Percentiles rank a stretch among this genome's conserved stretches.
Evolutionary conservation across 352 stramenopile genomes (phyloP).

Genomic region (Globisporangium middletonii): DNA sequence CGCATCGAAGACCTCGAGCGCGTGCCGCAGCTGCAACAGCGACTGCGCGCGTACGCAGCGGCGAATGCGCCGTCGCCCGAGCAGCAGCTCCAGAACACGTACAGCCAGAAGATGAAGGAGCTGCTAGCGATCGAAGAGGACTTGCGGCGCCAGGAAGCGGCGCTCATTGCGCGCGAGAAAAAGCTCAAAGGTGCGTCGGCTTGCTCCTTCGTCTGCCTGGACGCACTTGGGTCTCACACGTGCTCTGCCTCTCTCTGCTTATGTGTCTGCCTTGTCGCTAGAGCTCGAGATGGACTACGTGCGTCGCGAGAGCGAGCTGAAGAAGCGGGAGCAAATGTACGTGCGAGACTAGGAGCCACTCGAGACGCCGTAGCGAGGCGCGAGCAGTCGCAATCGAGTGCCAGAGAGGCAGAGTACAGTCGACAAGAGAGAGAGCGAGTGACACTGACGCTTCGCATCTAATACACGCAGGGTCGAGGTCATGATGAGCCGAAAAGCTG

Average conservation of each 20-base stretch:
- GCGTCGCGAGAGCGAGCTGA: constrained; percentile 72
- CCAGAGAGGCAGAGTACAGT: no score
- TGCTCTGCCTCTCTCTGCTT: neutral
- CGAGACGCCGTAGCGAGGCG: neutral
- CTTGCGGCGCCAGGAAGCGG: constrained; percentile 75
- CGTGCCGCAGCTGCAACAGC: constrained; percentile 74
- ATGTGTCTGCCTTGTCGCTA: constrained; percentile 9
- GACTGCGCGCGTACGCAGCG: constrained; percentile 69
- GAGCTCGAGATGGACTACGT: constrained; percentile 76
- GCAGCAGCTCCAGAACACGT: constrained; percentile 68
- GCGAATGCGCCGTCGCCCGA: constrained; percentile 52
- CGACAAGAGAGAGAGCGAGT: no score
- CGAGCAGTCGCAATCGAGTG: no score
- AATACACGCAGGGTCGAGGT: constrained; percentile 35
- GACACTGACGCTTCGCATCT: neutral
- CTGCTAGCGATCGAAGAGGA: constrained; percentile 81
- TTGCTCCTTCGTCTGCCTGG: neutral
- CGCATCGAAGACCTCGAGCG: constrained; percentile 83
- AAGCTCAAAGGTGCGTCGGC: constrained; percentile 66
- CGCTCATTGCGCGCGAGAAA: constrained; percentile 78
- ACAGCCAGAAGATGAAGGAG: constrained; percentile 88
- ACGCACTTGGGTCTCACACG: neutral
- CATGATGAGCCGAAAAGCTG: constrained; percentile 64
- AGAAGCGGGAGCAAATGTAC: constrained; percentile 84
- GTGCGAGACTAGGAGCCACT: constrained; percentile 7